Base-by-base conservation (phyloP, 2,329 filamentous ascomycete species). In the Neopestalotiopsis rosae region DNA sequence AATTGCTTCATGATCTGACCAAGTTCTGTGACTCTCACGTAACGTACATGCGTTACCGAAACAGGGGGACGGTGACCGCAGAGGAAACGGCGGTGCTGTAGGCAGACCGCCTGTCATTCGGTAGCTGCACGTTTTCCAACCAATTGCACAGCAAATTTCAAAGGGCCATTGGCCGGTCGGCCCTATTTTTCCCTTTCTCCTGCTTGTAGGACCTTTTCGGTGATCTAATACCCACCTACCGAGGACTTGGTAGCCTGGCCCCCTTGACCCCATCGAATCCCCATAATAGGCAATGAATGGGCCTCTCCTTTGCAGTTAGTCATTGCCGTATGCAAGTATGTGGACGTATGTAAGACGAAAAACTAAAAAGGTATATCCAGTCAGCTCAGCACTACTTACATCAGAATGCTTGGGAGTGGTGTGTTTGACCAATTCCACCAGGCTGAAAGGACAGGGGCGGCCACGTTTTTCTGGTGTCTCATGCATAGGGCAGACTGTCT, bases 341-440 rank as follows among this genome's bases (percentile, higher is more conserved):
- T 34, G 13, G 57, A 13, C 24, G 13, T 62, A n/a, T 64, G 61
- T 64, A 24, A 64, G 61, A 38, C 20, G 61, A 45, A 30, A 52
- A 30, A 32, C 40, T 45, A 64, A 64, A 64, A 49, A 64, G 5
- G 61, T 17, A 52, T 14, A 24, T n/a, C 49, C 24, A 64, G 61
- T 64, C 24, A 64, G 61, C 14, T 64, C 61, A 64, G 61, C 61
- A 64, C 61, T 64, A 64, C 61, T 20, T 40, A 64, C 61, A 40
- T 64, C 34, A 20, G 34, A 24, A 40, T 28, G 61, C 34, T 5
- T 24, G 20, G 28, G 20, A 42, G 61, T 30, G 28, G 61, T 64
- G 61, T 49, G 28, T 24, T 17, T 38, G 20, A 49, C 38, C 40
- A 17, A 38, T 12, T 17, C 12, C 10, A 38, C 14, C 45, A 52